phyloP scores from a whole-genome alignment of 805 yeast genomes.

The Torulaspora quercuum region DNA sequence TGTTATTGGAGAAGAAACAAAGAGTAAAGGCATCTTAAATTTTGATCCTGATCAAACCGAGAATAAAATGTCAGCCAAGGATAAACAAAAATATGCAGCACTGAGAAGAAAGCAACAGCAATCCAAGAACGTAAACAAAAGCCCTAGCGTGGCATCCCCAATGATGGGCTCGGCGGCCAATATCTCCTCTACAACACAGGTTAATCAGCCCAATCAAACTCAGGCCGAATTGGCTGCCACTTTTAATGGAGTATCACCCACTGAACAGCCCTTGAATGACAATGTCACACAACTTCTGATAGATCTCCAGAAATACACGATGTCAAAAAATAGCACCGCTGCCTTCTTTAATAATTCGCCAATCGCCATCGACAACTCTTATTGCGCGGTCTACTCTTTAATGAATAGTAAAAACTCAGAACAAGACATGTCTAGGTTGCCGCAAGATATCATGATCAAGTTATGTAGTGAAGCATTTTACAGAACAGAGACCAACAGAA shows the following conservation, averaged over 20 bases:
- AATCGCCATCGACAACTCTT: conserved; percentile 43
- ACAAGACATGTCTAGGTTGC: conserved; percentile 68
- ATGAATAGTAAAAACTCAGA: conserved; percentile 58
- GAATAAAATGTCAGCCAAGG: conserved; percentile 27
- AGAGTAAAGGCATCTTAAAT: conserved; percentile 35
- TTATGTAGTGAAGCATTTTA: conserved; percentile 67
- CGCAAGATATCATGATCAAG: conserved; percentile 58
- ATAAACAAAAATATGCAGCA: conserved; percentile 22
- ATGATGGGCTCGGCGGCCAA: conserved; percentile 2
- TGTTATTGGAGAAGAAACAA: conserved; percentile 37
- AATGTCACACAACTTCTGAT: conserved; percentile 14
- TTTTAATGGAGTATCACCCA: conserved; percentile 2
- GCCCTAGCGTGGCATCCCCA: conserved; percentile 8
- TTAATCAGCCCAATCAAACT: conserved; percentile 4
- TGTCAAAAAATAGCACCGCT: conserved; percentile 25
- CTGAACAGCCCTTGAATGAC: conserved; percentile 6
- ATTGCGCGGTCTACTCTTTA: conserved; percentile 63
- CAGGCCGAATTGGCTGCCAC: background rate
- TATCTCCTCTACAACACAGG: conserved; percentile 7
- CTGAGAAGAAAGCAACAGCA: conserved; percentile 10
- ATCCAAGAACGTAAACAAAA: conserved; percentile 5
- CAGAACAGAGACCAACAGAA: conserved; percentile 47
- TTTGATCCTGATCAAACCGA: conserved; percentile 26
- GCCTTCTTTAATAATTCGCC: conserved; percentile 37
- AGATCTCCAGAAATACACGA: conserved; percentile 30